Conservation (phyloP, 208 protist genomes). For the Endotrypanum monterogeii region DNA sequence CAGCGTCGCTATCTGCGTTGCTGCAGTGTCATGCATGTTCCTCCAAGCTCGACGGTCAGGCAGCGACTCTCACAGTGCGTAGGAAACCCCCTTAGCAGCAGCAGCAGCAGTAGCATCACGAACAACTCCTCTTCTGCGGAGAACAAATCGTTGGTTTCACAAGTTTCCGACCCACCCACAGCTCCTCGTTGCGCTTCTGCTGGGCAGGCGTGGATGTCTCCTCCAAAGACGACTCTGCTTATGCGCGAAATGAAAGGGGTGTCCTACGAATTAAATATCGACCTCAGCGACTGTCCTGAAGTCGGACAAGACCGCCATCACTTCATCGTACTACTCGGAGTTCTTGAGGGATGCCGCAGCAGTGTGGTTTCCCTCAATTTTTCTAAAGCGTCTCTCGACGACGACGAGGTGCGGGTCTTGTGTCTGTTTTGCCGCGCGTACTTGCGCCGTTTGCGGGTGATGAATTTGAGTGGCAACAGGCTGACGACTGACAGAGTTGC, state of each 20-base stretch:
- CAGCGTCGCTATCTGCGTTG: slow-evolving; percentile 37
- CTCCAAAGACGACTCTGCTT: slow-evolving; percentile 12
- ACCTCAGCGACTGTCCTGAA: slow-evolving; percentile 21
- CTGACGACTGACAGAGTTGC: slow-evolving; percentile 22
- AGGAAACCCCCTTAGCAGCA: background rate
- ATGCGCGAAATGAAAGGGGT: slow-evolving; percentile 16
- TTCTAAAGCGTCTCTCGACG: slow-evolving; percentile 21
- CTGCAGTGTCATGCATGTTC: slow-evolving; percentile 24
- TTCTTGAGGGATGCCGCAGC: slow-evolving; percentile 35
- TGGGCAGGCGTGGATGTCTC: slow-evolving; percentile 23
- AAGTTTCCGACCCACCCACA: background rate
- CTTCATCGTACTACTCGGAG: slow-evolving; percentile 32
- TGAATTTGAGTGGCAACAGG: slow-evolving; percentile 38
- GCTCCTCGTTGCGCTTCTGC: background rate
- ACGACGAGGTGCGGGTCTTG: slow-evolving; percentile 30
- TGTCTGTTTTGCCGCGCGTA: slow-evolving; percentile 49
- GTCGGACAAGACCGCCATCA: slow-evolving; percentile 21
- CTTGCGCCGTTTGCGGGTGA: slow-evolving; percentile 32
- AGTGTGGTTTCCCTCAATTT: slow-evolving; percentile 20
- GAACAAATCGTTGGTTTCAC: slow-evolving; percentile 8
- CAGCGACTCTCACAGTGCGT: slow-evolving; percentile 22
- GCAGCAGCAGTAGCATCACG: background rate
- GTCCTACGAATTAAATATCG: slow-evolving; percentile 21
- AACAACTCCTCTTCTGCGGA: slow-evolving; percentile 3
- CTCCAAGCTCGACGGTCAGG: slow-evolving; percentile 5